Conservation (phyloP, 352 stramenopile species). For the Phytophthora chlamydospora region DNA sequence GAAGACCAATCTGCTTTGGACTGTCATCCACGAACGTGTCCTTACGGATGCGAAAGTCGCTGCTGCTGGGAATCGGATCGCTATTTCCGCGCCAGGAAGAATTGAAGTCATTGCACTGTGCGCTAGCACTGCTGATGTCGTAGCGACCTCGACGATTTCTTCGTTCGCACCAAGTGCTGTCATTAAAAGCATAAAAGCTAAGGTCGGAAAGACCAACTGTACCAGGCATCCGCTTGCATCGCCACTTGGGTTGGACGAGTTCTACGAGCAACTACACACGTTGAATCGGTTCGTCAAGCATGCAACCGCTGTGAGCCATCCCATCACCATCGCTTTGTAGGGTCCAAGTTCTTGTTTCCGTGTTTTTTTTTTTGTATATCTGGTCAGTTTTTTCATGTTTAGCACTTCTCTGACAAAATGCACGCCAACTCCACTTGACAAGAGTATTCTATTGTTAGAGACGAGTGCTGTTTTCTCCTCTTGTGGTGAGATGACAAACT, state of each 20-base stretch:
- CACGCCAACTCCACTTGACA: too few species aligned
- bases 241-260: neutral
- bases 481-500: too few species aligned
- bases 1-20: constrained; percentile 47
- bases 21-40: constrained; percentile 36
- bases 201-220: neutral
- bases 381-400: too few species aligned
- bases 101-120: neutral
- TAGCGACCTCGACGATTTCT: neutral
- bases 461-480: too few species aligned
- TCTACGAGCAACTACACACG: constrained; percentile 30
- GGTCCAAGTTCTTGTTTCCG: too few species aligned
- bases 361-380: too few species aligned
- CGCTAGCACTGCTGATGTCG: neutral
- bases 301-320: constrained; percentile 30
- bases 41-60: neutral
- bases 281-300: constrained; percentile 35
- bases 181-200: neutral
- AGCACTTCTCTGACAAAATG: too few species aligned
- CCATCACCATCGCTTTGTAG: constrained; percentile 13
- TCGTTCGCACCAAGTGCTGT: neutral
- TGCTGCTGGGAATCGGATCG: neutral
- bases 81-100: neutral
- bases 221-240: neutral
- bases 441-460: too few species aligned